A percentile compares a stretch with the other conserved stretches of the same genome.
Conservation (phyloP, 192 early-diverging fungal species). For the Chytriomyces sp. region DNA sequence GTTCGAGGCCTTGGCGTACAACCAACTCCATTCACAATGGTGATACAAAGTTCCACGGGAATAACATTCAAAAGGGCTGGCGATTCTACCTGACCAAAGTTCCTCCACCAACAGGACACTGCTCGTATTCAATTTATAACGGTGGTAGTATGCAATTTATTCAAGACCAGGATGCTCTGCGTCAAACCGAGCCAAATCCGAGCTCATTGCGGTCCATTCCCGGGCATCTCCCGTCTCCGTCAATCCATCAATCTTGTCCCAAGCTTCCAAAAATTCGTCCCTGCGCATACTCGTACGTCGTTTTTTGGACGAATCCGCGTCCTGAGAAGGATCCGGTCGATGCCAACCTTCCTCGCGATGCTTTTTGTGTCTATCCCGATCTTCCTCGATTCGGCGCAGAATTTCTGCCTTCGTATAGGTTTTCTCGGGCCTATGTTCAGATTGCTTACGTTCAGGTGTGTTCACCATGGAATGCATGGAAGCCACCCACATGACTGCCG, state of each 20-base stretch:
- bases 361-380: constrained; percentile 56
- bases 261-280: constrained; percentile 45
- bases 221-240: background rate
- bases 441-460: background rate
- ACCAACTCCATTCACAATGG: too few species aligned
- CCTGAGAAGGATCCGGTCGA: constrained; percentile 25
- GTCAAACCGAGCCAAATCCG: constrained; percentile 28
- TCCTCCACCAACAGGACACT: too few species aligned
- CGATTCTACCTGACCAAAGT: too few species aligned
- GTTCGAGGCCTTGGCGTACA: too few species aligned
- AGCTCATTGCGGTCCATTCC: constrained; percentile 13
- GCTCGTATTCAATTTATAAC: too few species aligned
- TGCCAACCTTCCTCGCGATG: constrained; percentile 59
- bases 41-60: too few species aligned
- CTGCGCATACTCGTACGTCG: constrained; percentile 26
- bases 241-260: constrained; percentile 40
- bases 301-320: background rate
- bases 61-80: too few species aligned
- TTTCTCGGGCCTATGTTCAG: constrained; percentile 27
- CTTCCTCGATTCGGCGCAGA: constrained; percentile 56
- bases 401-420: constrained; percentile 49
- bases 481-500: background rate
- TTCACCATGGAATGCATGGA: background rate
- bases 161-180: constrained; percentile 19
- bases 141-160: too few species aligned